Conservation (phyloP, 202 grass and related monocot species). For the Schoenoplectus triqueter region DNA sequence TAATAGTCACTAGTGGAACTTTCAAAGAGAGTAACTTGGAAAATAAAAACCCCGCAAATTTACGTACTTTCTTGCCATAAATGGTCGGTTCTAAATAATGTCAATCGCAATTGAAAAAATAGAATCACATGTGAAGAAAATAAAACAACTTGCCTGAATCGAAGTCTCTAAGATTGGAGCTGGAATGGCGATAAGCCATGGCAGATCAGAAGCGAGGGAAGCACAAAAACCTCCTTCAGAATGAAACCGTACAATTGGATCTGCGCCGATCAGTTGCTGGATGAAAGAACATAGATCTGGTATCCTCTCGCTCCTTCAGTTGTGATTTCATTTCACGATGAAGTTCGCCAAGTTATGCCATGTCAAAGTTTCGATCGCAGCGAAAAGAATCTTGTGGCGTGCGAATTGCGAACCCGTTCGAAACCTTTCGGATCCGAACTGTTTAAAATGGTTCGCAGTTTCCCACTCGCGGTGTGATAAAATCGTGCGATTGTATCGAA, state of each 20-base stretch:
- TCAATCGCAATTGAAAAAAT: too few relatives aligned
- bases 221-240: background rate
- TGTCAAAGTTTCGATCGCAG: background rate
- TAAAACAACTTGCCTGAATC: background rate
- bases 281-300: too few relatives aligned
- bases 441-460: too few relatives aligned
- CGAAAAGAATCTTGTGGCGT: conserved; percentile 29
- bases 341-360: background rate
- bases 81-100: too few relatives aligned
- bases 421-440: background rate
- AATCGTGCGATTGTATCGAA: too few relatives aligned
- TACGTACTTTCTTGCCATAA: too few relatives aligned
- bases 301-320: background rate
- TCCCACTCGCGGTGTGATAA: too few relatives aligned
- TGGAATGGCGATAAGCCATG: conserved; percentile 40
- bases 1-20: background rate
- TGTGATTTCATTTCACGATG: too few relatives aligned
- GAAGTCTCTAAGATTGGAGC: conserved; percentile 36
- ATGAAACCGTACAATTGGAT: conserved; percentile 32
- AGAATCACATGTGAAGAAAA: background rate
- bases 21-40: background rate
- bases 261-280: background rate
- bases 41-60: background rate
- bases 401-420: conserved; percentile 5
- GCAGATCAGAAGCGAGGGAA: background rate